Conservation (phyloP, 2,329 filamentous ascomycete genomes). For the Microsporum audouinii region DNA sequence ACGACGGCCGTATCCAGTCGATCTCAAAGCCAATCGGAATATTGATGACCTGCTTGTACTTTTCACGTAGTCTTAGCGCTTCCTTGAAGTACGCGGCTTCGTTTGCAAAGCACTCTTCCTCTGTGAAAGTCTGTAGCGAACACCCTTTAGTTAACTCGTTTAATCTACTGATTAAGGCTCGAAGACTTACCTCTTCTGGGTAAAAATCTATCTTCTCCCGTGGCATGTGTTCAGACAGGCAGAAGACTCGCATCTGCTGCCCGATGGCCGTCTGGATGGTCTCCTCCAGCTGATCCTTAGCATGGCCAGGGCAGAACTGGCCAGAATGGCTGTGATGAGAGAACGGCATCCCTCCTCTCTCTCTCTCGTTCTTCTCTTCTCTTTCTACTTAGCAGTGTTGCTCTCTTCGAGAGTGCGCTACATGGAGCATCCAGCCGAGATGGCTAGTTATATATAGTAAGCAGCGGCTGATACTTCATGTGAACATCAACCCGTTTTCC, state of each 20-base stretch:
- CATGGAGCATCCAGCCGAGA: neutral
- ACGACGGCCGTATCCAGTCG: slow-evolving; percentile 73
- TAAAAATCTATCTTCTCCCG: slow-evolving; percentile 71
- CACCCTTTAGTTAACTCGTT: no score
- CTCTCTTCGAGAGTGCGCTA: neutral
- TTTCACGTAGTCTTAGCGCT: slow-evolving; percentile 57
- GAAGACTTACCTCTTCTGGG: slow-evolving; percentile 61
- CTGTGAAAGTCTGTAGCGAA: neutral
- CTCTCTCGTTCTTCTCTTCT: neutral
- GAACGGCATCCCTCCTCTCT: slow-evolving; percentile 61
- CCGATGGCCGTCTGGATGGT: slow-evolving; percentile 68
- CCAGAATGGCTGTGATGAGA: slow-evolving; percentile 97
- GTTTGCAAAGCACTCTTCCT: slow-evolving; percentile 34
- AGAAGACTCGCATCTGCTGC: slow-evolving; percentile 70
- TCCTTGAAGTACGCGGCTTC: slow-evolving; percentile 58
- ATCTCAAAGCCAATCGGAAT: slow-evolving; percentile 84
- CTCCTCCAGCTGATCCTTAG: slow-evolving; percentile 71
- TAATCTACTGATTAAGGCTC: slow-evolving; percentile 19
- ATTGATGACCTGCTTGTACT: slow-evolving; percentile 60
- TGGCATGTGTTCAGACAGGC: slow-evolving; percentile 91
- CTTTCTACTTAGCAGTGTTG: neutral
- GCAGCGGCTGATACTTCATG: neutral
- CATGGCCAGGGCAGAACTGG: slow-evolving; percentile 89
- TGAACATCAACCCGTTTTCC: neutral
- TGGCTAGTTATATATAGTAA: neutral